These are phyloP conservation scores for Tetrapisispora arboricola DNA, from an alignment of 805 yeast genomes.

Conservation along the genomic window DNA sequence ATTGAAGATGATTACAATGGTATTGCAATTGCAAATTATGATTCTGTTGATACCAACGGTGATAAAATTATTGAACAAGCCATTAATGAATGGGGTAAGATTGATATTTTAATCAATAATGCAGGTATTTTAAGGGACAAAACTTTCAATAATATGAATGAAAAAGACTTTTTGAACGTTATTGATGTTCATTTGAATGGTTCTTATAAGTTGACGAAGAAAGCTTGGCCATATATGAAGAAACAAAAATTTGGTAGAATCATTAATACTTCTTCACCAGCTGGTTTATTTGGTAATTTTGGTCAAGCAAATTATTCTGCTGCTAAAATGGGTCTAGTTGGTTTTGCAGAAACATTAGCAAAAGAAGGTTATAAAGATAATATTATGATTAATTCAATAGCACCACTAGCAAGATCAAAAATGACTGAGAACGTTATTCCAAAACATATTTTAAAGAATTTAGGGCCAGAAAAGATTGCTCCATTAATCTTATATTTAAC, in stretches of 20 bases:
- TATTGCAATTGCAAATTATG: conserved; percentile 85
- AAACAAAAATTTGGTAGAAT: conserved; percentile 82
- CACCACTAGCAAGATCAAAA: conserved; percentile 90
- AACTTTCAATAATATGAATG: conserved; percentile 77
- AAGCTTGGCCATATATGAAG: conserved; percentile 87
- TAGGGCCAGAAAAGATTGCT: conserved; percentile 83
- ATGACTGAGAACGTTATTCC: conserved; percentile 92
- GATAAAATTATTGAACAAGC: conserved; percentile 81
- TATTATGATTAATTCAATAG: conserved; percentile 77
- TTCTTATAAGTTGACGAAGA: conserved; percentile 70
- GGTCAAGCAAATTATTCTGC: conserved; percentile 96
- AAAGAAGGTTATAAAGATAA: conserved; percentile 85
- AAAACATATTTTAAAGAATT: conserved; percentile 65
- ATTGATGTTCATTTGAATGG: conserved; percentile 85
- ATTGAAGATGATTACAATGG: conserved; percentile 62
- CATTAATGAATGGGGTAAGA: conserved; percentile 73
- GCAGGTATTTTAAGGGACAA: conserved; percentile 92
- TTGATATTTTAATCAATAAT: conserved; percentile 82
- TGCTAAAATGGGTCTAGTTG: conserved; percentile 83
- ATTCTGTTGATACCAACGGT: conserved; percentile 75
- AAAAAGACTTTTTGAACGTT: conserved; percentile 67
- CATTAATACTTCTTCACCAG: conserved; percentile 92
- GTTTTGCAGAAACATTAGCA: conserved; percentile 87
- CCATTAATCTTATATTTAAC: conserved; percentile 78
- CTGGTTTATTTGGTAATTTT: conserved; percentile 92